Conservation (phyloP, 805 yeast genomes). For the Metschnikowia reukaufii region DNA sequence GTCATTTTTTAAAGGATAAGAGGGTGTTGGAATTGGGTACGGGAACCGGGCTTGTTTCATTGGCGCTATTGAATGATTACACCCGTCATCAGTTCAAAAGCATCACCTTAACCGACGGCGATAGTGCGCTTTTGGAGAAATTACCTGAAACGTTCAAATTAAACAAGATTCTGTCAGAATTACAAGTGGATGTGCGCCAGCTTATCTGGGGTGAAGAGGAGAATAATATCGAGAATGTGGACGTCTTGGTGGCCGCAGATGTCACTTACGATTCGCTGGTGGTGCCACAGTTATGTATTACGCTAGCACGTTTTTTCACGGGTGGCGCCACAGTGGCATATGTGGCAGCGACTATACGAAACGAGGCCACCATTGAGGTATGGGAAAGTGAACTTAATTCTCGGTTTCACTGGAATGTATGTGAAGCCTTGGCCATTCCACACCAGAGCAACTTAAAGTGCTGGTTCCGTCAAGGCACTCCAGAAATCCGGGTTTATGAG, state of each 20-base stretch:
- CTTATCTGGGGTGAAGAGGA: slow-evolving; percentile 54
- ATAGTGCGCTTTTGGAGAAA: slow-evolving; percentile 50
- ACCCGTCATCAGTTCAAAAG: slow-evolving; percentile 19
- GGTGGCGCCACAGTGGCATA: slow-evolving; percentile 33
- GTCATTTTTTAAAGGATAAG: slow-evolving; percentile 20
- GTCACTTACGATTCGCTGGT: slow-evolving; percentile 76
- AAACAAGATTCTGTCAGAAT: slow-evolving; percentile 34
- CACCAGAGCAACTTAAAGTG: slow-evolving; percentile 7
- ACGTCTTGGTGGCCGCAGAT: slow-evolving; percentile 77
- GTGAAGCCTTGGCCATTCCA: slow-evolving; percentile 9
- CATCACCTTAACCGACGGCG: slow-evolving; percentile 67
- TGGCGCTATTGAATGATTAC: slow-evolving; percentile 39
- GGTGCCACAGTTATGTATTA: slow-evolving; percentile 53
- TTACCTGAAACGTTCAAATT: slow-evolving; percentile 44
- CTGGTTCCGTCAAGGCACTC: slow-evolving; percentile 21
- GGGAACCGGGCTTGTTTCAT: slow-evolving; percentile 83
- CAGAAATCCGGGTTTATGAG: slow-evolving; percentile 19
- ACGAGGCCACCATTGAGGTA: slow-evolving; percentile 33
- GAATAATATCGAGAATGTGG: slow-evolving; percentile 22
- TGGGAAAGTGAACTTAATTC: slow-evolving; percentile 29
- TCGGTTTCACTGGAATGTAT: slow-evolving; percentile 15
- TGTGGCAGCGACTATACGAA: slow-evolving; percentile 78
- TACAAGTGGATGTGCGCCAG: slow-evolving; percentile 27
- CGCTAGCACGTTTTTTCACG: slow-evolving; percentile 42
- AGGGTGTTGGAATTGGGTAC: slow-evolving; percentile 74